Base-by-base conservation (phyloP, 176 grass and related monocot species). In the Otatea glauca region DNA sequence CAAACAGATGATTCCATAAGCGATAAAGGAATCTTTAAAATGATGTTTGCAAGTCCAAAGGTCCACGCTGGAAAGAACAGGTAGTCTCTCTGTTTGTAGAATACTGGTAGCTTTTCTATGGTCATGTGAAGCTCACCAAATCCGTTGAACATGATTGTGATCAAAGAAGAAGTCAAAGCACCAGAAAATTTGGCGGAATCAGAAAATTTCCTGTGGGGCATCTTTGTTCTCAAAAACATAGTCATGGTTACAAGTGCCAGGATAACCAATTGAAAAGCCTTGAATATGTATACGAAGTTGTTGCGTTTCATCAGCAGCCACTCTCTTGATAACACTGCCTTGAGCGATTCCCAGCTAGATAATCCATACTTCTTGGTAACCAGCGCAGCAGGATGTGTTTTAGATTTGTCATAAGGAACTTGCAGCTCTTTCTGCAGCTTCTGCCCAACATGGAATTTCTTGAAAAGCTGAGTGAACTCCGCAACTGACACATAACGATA, bases 61-160 rank as follows among this genome's bases (percentile, higher is more conserved):
- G 91, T 86, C 91, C 91, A 92, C 27, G 91, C 55, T 0, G 91
- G 91, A 21, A 84, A 92, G 65, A 92, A 92, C 24, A 82, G 54
- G 77, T 85, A 89, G 76, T 92, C 91, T 61, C 88, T 90, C 43
- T 92, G 91, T 67, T 90, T 92, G 66, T 90, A 92, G 72, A 90
- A 88, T 3, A 89, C 82, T 16, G 91, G 88, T 61, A 92, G 91
- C 81, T 90, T 92, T 27, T 70, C 79, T 62, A 92, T 81, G 10
- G 87, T 92, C 6, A 92, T 24, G 0, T 79, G 75, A 13, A 90
- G 55, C 78, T 92, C 91, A 59, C 85, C 81, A 67, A 92, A 87
- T 4, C 91, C 91, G 15, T 90, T 90, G 47, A 92, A 92, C 84
- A 92, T 35, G 63, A 87, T 0, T 1, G 84, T 90, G 77, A 90